Evolutionary conservation across 2,329 filamentous ascomycete genomes (phyloP), one percentile per base, ranked within the genome.

Genomic region (Aspergillus aculeatus): DNA sequence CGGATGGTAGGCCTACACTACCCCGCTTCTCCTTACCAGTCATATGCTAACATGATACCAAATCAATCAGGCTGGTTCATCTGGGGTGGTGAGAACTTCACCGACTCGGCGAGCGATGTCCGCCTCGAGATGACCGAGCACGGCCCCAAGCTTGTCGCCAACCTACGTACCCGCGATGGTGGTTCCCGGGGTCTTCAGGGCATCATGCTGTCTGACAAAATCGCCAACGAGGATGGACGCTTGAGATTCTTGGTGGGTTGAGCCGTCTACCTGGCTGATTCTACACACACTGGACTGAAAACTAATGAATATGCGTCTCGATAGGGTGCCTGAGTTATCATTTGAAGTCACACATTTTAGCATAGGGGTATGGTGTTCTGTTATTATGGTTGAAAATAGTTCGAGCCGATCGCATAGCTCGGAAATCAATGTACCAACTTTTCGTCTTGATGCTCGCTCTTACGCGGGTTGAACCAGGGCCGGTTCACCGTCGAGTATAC

Each of bases 31-130:
- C 16, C 19, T n/a, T 16, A 14, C 12, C 4, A 6, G 19, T 26
- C 23, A 9, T 29, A 2, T 29, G 26, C 26, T 29, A 29, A 29
- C 7, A 29, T 29, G 26, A 10, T 9, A 29, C 7, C 26, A 9
- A 29, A 47, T 14, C 26, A n/a, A 12, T 5, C n/a, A 66, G 64
- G 64, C 16, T 66, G 62, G 62, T 66, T 66, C 51, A 58, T 65
- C 58, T 66, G 64, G 64, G 64, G 60, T 19, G 63, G 64, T 3
- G 21, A 38, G n/a, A 61, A 65, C 19, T 66, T 66, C 58, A 64
- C 64, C 29, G 54, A 21, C 5, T 56, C 41, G 16, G 64, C 64
- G 7, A 26, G 32, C 2, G 58, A 66, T 24, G 51, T 66, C 44
- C 29, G 24, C 11, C 59, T 66, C 0, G 63, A 65, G 14, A 16